These are phyloP conservation scores for Comarum palustre DNA, from an alignment of 306 rosid genomes.

Conservation along the genomic window DNA sequence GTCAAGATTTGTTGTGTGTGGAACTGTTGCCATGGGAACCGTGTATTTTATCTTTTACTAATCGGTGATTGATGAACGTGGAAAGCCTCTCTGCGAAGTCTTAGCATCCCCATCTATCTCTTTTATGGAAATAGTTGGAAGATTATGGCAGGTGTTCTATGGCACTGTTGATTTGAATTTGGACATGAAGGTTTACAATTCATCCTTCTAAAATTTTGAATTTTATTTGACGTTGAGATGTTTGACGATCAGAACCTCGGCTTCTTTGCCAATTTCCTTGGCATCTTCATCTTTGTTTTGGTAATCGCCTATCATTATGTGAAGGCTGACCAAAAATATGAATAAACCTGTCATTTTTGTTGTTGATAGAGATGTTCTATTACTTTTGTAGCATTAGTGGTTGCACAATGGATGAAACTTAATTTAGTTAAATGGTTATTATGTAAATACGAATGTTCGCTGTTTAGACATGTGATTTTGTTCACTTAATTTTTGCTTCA, in stretches of 20 bases:
- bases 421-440: slow-evolving; percentile 16
- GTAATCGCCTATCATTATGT: slow-evolving; percentile 86
- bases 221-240: slow-evolving; percentile 46
- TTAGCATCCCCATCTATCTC: not conserved
- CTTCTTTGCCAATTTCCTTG: slow-evolving; percentile 88
- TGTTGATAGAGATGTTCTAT: slow-evolving; percentile 20
- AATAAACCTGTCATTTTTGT: slow-evolving; percentile 30
- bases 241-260: slow-evolving; percentile 87
- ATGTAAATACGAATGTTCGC: slow-evolving; percentile 22
- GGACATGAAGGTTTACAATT: not conserved
- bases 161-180: not conserved
- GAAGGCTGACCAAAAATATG: slow-evolving; percentile 83
- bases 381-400: slow-evolving; percentile 31
- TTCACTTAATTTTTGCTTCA: not conserved
- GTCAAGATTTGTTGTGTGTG: not conserved
- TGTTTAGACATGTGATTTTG: not conserved
- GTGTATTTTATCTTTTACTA: not conserved
- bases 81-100: not conserved
- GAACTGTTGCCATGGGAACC: not conserved
- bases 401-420: slow-evolving; percentile 28
- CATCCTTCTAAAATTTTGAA: not conserved
- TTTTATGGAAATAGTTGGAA: not conserved
- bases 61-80: not conserved
- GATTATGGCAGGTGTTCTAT: not conserved
- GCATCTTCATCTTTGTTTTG: slow-evolving; percentile 73